A percentile compares a stretch with the other conserved stretches of the same genome.
Evolutionary conservation across 345 rosid species (phyloP).

Genomic region (Acer saccharum): DNA sequence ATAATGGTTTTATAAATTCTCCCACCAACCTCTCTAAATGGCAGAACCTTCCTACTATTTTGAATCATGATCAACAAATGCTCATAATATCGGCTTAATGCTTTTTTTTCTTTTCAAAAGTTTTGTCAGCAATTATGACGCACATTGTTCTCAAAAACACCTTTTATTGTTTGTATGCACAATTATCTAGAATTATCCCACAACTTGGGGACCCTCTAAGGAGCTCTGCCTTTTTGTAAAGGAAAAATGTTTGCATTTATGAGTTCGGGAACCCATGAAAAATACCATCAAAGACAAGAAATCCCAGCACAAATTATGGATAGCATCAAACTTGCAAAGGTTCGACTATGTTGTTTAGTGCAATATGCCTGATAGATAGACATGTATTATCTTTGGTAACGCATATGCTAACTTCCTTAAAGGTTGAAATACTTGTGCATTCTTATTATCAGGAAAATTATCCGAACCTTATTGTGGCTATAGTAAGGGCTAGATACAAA

Average conservation of each 20-base stretch:
- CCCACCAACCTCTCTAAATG: not conserved
- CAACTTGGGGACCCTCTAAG: not conserved
- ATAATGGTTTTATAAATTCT: too few relatives aligned
- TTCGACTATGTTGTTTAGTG: not conserved
- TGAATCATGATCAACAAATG: slow-evolving; percentile 2
- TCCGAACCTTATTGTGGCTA: not conserved
- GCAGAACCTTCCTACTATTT: not conserved
- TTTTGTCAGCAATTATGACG: not conserved
- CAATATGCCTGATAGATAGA: not conserved
- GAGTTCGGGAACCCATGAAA: slow-evolving; percentile 2
- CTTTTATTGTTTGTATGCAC: not conserved
- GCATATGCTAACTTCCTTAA: not conserved
- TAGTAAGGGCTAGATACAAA: not conserved
- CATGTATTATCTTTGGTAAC: not conserved
- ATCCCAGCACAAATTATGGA: not conserved
- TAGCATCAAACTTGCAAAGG: not conserved
- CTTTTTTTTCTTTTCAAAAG: not conserved
- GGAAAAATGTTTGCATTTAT: not conserved
- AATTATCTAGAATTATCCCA: not conserved
- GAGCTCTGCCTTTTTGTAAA: not conserved
- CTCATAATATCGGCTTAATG: not conserved
- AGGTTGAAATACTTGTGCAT: not conserved
- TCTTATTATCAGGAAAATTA: not conserved
- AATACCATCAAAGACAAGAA: not conserved
- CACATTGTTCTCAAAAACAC: not conserved